Percentiles rank a stretch among this genome's conserved stretches.
phyloP scores from a whole-genome alignment of 2,329 filamentous ascomycete genomes.

The Clonostachys rhizophaga region DNA sequence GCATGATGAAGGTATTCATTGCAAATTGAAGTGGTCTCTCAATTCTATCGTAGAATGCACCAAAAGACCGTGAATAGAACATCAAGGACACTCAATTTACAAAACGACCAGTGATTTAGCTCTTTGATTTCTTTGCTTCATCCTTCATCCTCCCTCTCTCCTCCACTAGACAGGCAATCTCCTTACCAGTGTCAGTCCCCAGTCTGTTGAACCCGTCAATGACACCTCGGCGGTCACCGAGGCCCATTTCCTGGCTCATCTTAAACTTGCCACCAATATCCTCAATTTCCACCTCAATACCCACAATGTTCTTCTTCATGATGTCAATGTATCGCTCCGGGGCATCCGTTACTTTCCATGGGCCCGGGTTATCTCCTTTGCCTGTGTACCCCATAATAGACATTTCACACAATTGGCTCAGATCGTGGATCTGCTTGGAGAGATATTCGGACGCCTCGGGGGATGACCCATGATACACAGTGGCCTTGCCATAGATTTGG shows the following conservation, averaged over 20 bases:
- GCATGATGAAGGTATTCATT: too few species aligned
- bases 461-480: constrained; percentile 43
- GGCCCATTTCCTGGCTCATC: constrained; percentile 57
- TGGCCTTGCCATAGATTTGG: constrained; percentile 56
- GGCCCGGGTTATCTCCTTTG: constrained; percentile 17
- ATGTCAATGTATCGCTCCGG: constrained; percentile 50
- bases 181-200: constrained; percentile 17
- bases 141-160: constrained; percentile 18
- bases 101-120: too few species aligned
- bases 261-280: constrained; percentile 58
- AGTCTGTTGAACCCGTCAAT: constrained; percentile 45
- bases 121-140: neutral
- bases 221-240: constrained; percentile 51
- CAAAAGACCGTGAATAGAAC: constrained; percentile 43
- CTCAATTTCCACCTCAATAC: constrained; percentile 53
- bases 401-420: constrained; percentile 45
- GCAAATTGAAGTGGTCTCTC: too few species aligned
- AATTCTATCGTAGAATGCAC: constrained; percentile 18
- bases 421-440: constrained; percentile 42
- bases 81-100: too few species aligned
- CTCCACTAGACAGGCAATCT: constrained; percentile 23
- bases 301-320: constrained; percentile 54
- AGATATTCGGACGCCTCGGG: constrained; percentile 42
- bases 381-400: constrained; percentile 50
- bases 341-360: constrained; percentile 56